Evolutionary conservation across 768 basidiomycete genomes (phyloP).

Genomic region (Daedaleopsis sinensis): DNA sequence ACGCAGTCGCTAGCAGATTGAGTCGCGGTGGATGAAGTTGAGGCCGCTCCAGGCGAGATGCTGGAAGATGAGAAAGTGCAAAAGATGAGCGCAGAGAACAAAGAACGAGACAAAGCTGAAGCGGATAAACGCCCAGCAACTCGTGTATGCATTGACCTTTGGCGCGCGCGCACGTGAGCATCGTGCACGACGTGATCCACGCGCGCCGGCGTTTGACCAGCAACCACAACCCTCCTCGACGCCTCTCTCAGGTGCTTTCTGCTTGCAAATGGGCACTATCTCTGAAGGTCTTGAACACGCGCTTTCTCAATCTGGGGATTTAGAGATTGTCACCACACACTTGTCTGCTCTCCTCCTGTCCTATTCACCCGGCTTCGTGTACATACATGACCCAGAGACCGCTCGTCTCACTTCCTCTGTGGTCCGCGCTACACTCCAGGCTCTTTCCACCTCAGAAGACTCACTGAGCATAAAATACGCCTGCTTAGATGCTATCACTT

Average conservation of each 20-base stretch:
- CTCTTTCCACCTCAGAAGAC: slow-evolving; percentile 21
- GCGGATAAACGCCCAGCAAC: background rate
- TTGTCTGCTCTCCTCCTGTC: slow-evolving; percentile 35
- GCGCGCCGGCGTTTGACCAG: too few species aligned
- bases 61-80: background rate
- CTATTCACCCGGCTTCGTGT: slow-evolving; percentile 66
- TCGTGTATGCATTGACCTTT: background rate
- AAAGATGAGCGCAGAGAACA: background rate
- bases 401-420: slow-evolving; percentile 48
- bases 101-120: background rate
- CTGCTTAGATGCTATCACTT: slow-evolving; percentile 56
- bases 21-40: background rate
- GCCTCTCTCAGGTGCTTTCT: background rate
- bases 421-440: slow-evolving; percentile 41
- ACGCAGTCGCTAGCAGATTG: background rate
- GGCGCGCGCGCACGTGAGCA: background rate
- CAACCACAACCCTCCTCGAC: background rate
- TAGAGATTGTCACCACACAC: slow-evolving; percentile 23
- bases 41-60: background rate
- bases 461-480: slow-evolving; percentile 40
- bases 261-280: slow-evolving; percentile 1
- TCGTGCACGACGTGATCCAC: background rate
- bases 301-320: slow-evolving; percentile 16
- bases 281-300: slow-evolving; percentile 3
- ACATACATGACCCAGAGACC: slow-evolving; percentile 60